Base-by-base conservation (phyloP, 1,139 yeast genomes). In the Magnusiomyces tetraspermus region DNA sequence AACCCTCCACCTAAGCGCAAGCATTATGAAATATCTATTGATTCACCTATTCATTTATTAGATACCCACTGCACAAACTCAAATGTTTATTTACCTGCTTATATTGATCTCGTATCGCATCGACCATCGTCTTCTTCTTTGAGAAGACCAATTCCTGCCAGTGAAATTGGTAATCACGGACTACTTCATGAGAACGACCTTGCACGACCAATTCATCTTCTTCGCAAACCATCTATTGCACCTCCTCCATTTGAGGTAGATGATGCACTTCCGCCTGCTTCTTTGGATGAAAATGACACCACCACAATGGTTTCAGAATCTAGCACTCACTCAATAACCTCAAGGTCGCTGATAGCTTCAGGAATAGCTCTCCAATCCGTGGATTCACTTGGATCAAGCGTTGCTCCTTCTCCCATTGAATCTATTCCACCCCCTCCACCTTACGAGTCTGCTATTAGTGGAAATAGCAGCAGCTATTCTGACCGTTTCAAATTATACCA, bases 1-100 rank as follows among this genome's bases (percentile, higher is more conserved):
- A 37, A 22, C 21, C 46, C 48, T n/a, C 17, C 42, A 3, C 48
- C 83, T 77, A 69, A 71, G 54, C 69, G 94, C 40, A 90, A 89
- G 65, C 96, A 88, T 66, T 92, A 85, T 64, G 97, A 92, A 69
- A 84, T 92, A 48, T 82, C 87, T 57, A 87, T 90, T 57, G 97
- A 92, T 66, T 85, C 95, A 10, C 97, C 97, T 6, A 80, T 89
- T 57, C 95, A 86, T 61, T 72, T 88, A 4, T 71, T 87, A 50
- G 81, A 85, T 28, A 67, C 71, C 8, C 66, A 71, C 37, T 71
- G 75, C 51, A 63, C 67, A 15, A 59, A 56, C 15, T 64, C 71
- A 2, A 71, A 69, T 58, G 59, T 67, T 46, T 63, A 64, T n/a
- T 62, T 72, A 19, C 76, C 76, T 1, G 67, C 67, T n/a, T 72